These are phyloP conservation scores for Suillus luteus DNA, from an alignment of 768 basidiomycete species.

Conservation along the genomic window DNA sequence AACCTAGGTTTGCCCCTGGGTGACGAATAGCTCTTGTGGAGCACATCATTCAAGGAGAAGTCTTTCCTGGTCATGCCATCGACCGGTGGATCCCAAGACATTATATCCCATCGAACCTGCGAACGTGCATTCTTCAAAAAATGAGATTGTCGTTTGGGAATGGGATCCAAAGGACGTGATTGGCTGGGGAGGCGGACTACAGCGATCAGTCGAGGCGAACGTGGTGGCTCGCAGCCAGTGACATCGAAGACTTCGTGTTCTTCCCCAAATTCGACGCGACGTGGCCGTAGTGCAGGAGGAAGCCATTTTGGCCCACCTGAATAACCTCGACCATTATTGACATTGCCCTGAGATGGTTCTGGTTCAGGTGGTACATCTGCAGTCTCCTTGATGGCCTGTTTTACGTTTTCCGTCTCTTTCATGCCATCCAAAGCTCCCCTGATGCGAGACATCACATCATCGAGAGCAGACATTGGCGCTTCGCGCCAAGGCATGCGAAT, in stretches of 20 bases:
- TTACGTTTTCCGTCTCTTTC: constrained; percentile 41
- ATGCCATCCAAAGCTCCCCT: constrained; percentile 76
- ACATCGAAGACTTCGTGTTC: constrained; percentile 46
- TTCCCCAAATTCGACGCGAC: constrained; percentile 32
- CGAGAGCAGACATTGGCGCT: constrained; percentile 69
- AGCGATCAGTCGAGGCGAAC: constrained; percentile 45
- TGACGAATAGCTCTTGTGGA: constrained; percentile 52
- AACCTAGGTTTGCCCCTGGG: constrained; percentile 37
- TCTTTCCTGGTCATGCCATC: constrained; percentile 63
- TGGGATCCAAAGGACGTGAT: constrained; percentile 43
- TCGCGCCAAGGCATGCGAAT: constrained; percentile 41
- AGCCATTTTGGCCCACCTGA: constrained; percentile 46
- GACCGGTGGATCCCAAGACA: constrained; percentile 73
- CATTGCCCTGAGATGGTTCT: constrained; percentile 19
- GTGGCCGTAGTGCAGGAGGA: constrained; percentile 53
- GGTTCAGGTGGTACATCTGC: constrained; percentile 21
- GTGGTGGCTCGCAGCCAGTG: constrained; percentile 51
- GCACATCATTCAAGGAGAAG: constrained; percentile 61
- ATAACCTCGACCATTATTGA: constrained; percentile 18
- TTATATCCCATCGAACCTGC: constrained; percentile 59
- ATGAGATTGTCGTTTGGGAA: constrained; percentile 51
- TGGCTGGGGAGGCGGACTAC: constrained; percentile 50
- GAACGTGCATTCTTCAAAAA: constrained; percentile 40
- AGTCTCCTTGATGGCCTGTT: constrained; percentile 19
- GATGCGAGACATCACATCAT: constrained; percentile 84